Percentiles rank a stretch among this genome's conserved stretches.
These are phyloP conservation scores for Mycena albidolilacea DNA, from an alignment of 768 basidiomycete species.

Conservation along the genomic window DNA sequence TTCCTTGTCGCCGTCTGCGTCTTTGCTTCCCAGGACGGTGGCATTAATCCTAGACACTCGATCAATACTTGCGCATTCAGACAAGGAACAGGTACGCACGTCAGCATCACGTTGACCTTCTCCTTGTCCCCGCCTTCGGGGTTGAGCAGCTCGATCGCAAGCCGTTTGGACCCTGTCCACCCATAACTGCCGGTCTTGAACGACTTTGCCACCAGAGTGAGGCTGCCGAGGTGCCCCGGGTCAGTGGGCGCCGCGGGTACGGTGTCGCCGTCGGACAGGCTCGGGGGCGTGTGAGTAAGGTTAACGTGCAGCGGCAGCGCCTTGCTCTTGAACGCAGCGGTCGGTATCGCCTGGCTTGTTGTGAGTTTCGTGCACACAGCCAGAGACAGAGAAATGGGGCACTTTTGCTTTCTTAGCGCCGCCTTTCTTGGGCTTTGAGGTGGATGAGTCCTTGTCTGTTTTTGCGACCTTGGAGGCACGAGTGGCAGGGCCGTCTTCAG, in stretches of 20 bases:
- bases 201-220: slow-evolving; percentile 69
- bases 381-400: slow-evolving; percentile 30
- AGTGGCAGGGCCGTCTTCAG: slow-evolving; percentile 54
- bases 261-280: slow-evolving; percentile 52
- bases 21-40: slow-evolving; percentile 59
- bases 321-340: slow-evolving; percentile 70
- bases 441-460: slow-evolving; percentile 51
- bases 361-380: slow-evolving; percentile 14
- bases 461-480: slow-evolving; percentile 68
- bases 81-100: slow-evolving; percentile 61
- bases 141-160: slow-evolving; percentile 74
- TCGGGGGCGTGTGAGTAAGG: slow-evolving; percentile 76
- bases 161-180: slow-evolving; percentile 84
- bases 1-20: slow-evolving; percentile 17
- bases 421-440: slow-evolving; percentile 52
- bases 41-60: slow-evolving; percentile 75
- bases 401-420: slow-evolving; percentile 66
- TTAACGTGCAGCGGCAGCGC: slow-evolving; percentile 80
- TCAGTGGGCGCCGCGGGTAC: slow-evolving; percentile 58
- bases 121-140: slow-evolving; percentile 67
- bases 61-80: slow-evolving; percentile 8
- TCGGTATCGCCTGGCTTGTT: slow-evolving; percentile 58
- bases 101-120: slow-evolving; percentile 81
- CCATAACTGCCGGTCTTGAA: slow-evolving; percentile 87
- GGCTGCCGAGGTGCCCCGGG: slow-evolving; percentile 71